Evolutionary conservation across 1,139 yeast genomes (phyloP), one percentile per base, ranked within the genome.

Genomic region (Meyerozyma athensensis): DNA sequence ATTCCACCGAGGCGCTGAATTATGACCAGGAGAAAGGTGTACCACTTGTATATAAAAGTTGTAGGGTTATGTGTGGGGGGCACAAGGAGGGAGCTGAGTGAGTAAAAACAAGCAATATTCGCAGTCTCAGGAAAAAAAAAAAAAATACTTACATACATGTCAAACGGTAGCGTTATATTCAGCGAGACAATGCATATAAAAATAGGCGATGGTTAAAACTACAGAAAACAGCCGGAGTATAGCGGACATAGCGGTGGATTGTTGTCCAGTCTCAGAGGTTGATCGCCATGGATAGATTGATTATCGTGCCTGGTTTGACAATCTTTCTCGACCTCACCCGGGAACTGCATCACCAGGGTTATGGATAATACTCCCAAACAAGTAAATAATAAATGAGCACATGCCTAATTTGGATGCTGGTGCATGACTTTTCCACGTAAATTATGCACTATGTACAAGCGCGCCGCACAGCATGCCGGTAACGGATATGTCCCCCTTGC

Each of bases 31-130:
- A n/a, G n/a, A n/a, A n/a, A n/a, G n/a, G n/a, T n/a, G n/a, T n/a
- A 22, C 26, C 3, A 13, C 26, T n/a, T 5, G 2, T 8, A 22
- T n/a, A 22, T 22, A 22, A 5, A 22, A 22, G 26, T 22, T 7
- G 24, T 22, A 22, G n/a, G n/a, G n/a, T n/a, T n/a, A n/a, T n/a
- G n/a, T n/a, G n/a, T n/a, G n/a, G n/a, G n/a, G n/a, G n/a, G n/a
- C n/a, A n/a, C n/a, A n/a, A n/a, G n/a, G n/a, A n/a, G 17, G 17
- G 13, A 24, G 13, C 13, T 14, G 28, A 24, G 14, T 5, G 28
- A 10, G 28, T n/a, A 12, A 24, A 24, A 24, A 24, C 28, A 24
- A 24, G 28, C 28, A 24, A 24, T 24, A 24, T 24, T 24, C 28
- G 14, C 28, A 24, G 26, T 12, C 14, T n/a, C n/a, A n/a, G n/a